Evolutionary conservation across 805 yeast genomes (phyloP).

Genomic region (Myxozyma melibiosi): DNA sequence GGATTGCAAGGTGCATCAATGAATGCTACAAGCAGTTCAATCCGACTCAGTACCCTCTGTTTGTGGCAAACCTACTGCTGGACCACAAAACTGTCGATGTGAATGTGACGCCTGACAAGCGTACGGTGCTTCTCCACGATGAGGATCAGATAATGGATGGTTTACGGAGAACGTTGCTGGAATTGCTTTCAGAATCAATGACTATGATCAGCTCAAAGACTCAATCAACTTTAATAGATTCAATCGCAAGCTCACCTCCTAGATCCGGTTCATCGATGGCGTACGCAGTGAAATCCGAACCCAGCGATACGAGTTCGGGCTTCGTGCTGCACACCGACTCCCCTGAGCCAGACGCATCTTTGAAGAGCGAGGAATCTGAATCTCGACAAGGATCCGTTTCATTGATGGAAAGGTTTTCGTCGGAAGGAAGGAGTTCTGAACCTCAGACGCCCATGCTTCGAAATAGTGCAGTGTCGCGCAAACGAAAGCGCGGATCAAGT

Average conservation of each 20-base stretch:
- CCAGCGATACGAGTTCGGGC: too few relatives aligned
- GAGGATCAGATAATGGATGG: constrained; percentile 62
- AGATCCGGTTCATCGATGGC: constrained; percentile 38
- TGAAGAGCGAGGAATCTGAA: too few relatives aligned
- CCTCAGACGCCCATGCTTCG: too few relatives aligned
- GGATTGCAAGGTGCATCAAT: constrained; percentile 60
- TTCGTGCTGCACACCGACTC: too few relatives aligned
- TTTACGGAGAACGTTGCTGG: constrained; percentile 46
- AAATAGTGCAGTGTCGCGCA: too few relatives aligned
- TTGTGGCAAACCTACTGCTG: constrained; percentile 58
- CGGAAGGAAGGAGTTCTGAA: too few relatives aligned
- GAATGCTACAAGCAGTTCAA: constrained; percentile 76
- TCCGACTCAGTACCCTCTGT: constrained; percentile 69
- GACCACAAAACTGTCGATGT: constrained; percentile 54
- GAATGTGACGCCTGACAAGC: constrained; percentile 90
- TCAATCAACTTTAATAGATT: constrained; percentile 41
- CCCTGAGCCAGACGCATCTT: too few relatives aligned
- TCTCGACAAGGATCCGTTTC: too few relatives aligned
- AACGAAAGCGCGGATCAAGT: too few relatives aligned
- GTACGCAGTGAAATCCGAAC: not conserved
- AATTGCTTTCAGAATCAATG: constrained; percentile 8
- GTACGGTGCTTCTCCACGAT: constrained; percentile 66
- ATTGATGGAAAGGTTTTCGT: too few relatives aligned
- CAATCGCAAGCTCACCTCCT: not conserved
- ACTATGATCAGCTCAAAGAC: not conserved